Percentiles rank a stretch among this genome's conserved stretches.
Conservation (phyloP, 331 rosid genomes). For the Stylosanthes scabra region DNA sequence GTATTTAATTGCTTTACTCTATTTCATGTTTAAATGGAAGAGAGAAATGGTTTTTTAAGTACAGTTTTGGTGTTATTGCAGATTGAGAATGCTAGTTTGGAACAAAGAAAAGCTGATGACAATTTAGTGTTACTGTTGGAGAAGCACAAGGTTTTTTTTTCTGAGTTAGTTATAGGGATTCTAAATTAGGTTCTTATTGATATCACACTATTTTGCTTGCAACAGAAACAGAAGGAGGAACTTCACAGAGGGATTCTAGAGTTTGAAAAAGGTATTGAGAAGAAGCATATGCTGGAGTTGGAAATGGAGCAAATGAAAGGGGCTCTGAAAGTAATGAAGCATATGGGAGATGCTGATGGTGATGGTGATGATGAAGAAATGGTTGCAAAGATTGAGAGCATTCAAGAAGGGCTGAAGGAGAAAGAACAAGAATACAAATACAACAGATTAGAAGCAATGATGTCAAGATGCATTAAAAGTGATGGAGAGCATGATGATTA, state of each 20-base stretch:
- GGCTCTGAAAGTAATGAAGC: constrained; percentile 5
- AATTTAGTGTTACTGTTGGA: constrained; percentile 46
- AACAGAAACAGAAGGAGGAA: not conserved
- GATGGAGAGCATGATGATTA: constrained; percentile 52
- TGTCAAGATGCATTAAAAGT: constrained; percentile 42
- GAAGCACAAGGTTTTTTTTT: constrained; percentile 57
- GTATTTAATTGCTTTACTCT: constrained; percentile 43
- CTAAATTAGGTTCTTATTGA: not conserved
- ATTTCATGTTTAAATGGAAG: not conserved
- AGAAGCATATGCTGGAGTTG: not conserved
- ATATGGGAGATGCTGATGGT: constrained; percentile 54
- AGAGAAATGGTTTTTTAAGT: too few relatives aligned
- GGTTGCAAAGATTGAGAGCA: constrained; percentile 3
- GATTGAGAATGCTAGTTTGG: constrained; percentile 38
- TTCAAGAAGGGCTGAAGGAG: not conserved
- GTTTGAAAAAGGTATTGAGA: constrained; percentile 1
- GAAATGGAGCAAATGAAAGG: constrained; percentile 21
- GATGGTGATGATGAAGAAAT: constrained; percentile 48
- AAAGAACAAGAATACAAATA: constrained; percentile 3
- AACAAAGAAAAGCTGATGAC: constrained; percentile 52
- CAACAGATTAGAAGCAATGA: not conserved
- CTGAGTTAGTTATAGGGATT: too few relatives aligned
- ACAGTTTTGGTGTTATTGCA: not conserved
- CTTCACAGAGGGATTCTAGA: constrained; percentile 9
- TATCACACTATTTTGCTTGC: not conserved